phyloP scores from a whole-genome alignment of 2,329 filamentous ascomycete species.

The Parascedosporium putredinis region DNA sequence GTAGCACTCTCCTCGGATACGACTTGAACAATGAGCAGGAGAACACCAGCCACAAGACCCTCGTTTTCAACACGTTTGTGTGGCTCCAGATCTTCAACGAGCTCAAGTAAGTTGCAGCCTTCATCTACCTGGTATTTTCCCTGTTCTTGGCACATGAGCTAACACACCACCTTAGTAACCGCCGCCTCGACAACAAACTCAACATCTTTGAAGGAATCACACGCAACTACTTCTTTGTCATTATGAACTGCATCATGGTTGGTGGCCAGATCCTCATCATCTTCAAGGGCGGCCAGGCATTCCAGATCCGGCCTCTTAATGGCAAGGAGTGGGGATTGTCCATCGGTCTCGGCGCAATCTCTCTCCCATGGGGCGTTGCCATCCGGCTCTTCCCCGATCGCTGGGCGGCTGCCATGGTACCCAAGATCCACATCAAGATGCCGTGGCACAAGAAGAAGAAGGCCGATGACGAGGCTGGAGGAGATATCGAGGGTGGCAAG shows the following conservation, averaged over 20 bases:
- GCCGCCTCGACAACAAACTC: constrained; percentile 74
- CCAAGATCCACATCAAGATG: constrained; percentile 6
- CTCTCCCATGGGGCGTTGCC: constrained; percentile 61
- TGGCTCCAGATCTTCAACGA: constrained; percentile 75
- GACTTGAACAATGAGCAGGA: constrained; percentile 21
- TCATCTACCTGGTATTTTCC: background rate
- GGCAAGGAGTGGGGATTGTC: constrained; percentile 75
- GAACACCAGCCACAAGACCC: constrained; percentile 32
- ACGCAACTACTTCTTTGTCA: constrained; percentile 71
- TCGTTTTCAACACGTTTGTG: constrained; percentile 61
- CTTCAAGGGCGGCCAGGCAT: constrained; percentile 67
- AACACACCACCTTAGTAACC: constrained; percentile 41
- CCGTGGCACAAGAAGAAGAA: constrained; percentile 4
- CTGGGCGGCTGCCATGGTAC: constrained; percentile 18
- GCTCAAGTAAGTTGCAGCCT: constrained; percentile 40
- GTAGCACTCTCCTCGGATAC: constrained; percentile 43
- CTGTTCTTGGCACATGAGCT: constrained; percentile 17
- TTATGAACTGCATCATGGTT: constrained; percentile 72
- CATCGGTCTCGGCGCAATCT: constrained; percentile 64
- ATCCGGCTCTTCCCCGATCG: constrained; percentile 67
- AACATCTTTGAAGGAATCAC: constrained; percentile 79
- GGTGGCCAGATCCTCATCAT: constrained; percentile 78
- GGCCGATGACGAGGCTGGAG: background rate
- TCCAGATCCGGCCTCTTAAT: constrained; percentile 54
- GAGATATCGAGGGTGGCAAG: background rate